Evolutionary conservation across 805 yeast species (phyloP).

Genomic region (Metschnikowia proteae): DNA sequence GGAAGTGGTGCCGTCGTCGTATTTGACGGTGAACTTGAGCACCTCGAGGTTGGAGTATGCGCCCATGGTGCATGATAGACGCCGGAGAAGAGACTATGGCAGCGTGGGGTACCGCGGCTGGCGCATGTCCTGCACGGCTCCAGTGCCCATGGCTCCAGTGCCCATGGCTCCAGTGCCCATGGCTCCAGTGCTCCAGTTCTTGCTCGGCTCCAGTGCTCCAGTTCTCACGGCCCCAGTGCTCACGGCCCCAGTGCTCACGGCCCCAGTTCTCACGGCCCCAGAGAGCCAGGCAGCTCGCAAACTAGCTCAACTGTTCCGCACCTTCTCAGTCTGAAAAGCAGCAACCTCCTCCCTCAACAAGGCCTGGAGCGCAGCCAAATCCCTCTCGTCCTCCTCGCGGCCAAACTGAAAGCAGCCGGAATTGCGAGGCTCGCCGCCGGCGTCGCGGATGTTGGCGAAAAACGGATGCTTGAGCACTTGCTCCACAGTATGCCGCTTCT

Average conservation of each 20-base stretch:
- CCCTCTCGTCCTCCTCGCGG: constrained; percentile 46
- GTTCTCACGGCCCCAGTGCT: too few species aligned
- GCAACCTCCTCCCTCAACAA: constrained; percentile 22
- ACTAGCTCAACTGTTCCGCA: not conserved
- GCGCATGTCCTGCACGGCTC: not conserved
- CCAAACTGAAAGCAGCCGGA: constrained; percentile 56
- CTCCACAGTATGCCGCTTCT: constrained; percentile 49
- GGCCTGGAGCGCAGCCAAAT: constrained; percentile 15
- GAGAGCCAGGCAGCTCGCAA: too few species aligned
- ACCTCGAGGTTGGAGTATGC: constrained; percentile 33
- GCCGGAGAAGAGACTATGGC: not conserved
- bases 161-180: too few species aligned
- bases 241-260: too few species aligned
- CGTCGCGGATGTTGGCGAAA: constrained; percentile 50
- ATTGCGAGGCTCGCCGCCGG: constrained; percentile 53
- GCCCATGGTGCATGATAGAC: constrained; percentile 5
- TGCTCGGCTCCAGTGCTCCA: too few species aligned
- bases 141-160: too few species aligned
- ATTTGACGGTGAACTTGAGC: constrained; percentile 26
- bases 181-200: too few species aligned
- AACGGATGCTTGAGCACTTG: constrained; percentile 57
- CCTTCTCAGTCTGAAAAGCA: constrained; percentile 17
- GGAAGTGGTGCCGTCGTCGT: constrained; percentile 28
- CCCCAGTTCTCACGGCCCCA: too few species aligned
- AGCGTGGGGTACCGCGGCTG: not conserved